Percentiles rank a stretch among this genome's conserved stretches.
Evolutionary conservation across 116 monocot species (phyloP).

Genomic region (Dioscorea cayenensis): DNA sequence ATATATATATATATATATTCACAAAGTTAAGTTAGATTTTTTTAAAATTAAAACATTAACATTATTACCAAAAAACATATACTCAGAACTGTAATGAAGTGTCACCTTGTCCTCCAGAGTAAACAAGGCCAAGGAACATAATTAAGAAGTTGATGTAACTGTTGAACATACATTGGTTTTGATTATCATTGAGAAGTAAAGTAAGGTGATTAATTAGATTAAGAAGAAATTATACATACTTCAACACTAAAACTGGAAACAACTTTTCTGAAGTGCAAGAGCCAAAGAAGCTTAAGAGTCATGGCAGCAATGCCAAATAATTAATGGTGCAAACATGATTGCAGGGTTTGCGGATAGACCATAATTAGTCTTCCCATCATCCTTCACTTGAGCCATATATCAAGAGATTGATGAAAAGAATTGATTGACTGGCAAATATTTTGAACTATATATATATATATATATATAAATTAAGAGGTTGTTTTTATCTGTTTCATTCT

Average conservation of each 20-base stretch:
- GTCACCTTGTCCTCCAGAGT: slow-evolving; percentile 27
- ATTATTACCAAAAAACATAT: background rate
- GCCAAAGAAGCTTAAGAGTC: slow-evolving; percentile 26
- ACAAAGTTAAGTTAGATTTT: background rate
- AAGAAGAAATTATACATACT: background rate
- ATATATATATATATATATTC: too few species aligned
- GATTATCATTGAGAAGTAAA: too few species aligned
- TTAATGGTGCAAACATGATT: slow-evolving; percentile 11
- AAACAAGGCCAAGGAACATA: slow-evolving; percentile 29
- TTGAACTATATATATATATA: too few species aligned
- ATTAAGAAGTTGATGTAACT: slow-evolving; percentile 21
- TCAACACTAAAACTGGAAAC: background rate
- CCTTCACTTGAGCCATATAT: slow-evolving; percentile 14
- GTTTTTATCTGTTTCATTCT: too few species aligned
- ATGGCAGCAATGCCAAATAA: slow-evolving; percentile 16
- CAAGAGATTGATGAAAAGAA: too few species aligned
- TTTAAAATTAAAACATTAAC: background rate
- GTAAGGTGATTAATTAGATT: background rate
- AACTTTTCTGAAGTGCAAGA: slow-evolving; percentile 19
- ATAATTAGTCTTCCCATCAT: background rate
- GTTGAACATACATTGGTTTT: background rate
- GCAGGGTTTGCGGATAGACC: background rate
- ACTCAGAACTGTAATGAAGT: too few species aligned
- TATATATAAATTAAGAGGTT: too few species aligned
- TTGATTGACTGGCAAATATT: too few species aligned